phyloP scores from a whole-genome alignment of 2,329 filamentous ascomycete species.

The Emericellopsis cladophorae region DNA sequence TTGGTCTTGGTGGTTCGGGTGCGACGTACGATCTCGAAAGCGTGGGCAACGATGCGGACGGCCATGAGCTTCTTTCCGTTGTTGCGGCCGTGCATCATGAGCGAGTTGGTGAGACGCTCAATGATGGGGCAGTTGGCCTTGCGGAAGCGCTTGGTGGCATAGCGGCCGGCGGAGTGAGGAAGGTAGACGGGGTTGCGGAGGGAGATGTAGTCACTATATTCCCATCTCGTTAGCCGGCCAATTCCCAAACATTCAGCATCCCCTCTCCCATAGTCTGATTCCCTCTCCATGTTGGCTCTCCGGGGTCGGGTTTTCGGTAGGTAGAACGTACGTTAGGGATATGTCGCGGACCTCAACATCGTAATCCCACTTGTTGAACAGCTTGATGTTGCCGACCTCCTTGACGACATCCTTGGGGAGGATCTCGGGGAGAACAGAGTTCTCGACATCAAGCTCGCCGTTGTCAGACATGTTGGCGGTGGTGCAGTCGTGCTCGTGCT shows the following conservation, averaged over 20 bases:
- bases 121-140: slow-evolving; percentile 99
- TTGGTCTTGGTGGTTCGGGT: neutral
- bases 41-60: slow-evolving; percentile 96
- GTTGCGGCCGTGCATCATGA: slow-evolving; percentile 99
- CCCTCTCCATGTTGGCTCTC: neutral
- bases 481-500: slow-evolving; percentile 22
- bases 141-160: slow-evolving; percentile 99
- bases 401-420: slow-evolving; percentile 87
- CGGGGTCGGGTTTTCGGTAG: slow-evolving; percentile 1
- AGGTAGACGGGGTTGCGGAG: slow-evolving; percentile 98
- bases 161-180: slow-evolving; percentile 96
- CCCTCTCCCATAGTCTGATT: neutral
- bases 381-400: slow-evolving; percentile 86
- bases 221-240: slow-evolving; percentile 16
- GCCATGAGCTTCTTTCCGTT: slow-evolving; percentile 99
- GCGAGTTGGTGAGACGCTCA: slow-evolving; percentile 99
- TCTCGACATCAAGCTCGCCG: slow-evolving; percentile 89
- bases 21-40: slow-evolving; percentile 93
- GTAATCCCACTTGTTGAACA: slow-evolving; percentile 97
- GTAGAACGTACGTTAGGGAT: slow-evolving; percentile 76
- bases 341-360: slow-evolving; percentile 99
- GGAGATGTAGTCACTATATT: slow-evolving; percentile 92
- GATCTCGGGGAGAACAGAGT: slow-evolving; percentile 60
- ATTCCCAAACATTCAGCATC: neutral
- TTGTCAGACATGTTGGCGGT: slow-evolving; percentile 75